Base-by-base conservation (phyloP, 495 filamentous ascomycete species). In the Penicillium waksmanii region DNA sequence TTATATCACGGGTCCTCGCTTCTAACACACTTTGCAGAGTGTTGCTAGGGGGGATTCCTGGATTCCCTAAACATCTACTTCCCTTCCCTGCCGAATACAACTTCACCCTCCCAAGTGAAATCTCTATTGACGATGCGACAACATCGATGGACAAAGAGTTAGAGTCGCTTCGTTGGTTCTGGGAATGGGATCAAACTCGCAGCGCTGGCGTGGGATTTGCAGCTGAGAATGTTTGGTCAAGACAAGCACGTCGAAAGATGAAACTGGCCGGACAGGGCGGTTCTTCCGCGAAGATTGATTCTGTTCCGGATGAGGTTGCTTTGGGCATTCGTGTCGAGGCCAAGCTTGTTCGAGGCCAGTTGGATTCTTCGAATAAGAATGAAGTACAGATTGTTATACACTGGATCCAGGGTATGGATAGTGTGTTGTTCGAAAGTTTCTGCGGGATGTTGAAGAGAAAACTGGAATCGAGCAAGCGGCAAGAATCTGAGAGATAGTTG, bases 401-500 rank as follows among this genome's bases (percentile, higher is more conserved):
- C 34, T 97, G 94, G 94, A 70, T 89, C 9, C 86, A 87, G 61
- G 94, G 94, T 6, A 76, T 73, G 8, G 91, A 98, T 54, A 74
- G 80, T 5, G 83, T 87, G 6, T 61, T 97, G 3, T 97, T 96
- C 72, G 92, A 96, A 74, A 96, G 93, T 66, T 89, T 98, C 59
- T 89, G 87, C 56, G 93, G 91, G 0, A 90, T 93, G 82, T 51
- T 96, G 53, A 86, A 85, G 63, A 69, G 84, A 55, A 81, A 82
- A 58, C n/a, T 82, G 3, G 70, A 76, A 42, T 65, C 43, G 9
- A 52, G 43, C 21, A 48, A 48, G 11, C 21, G 21, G 0, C 46
- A 48, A 15, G 23, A 31, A 13, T 5, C 46, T 27, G 46, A 48
- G 15, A 48, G 8, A 18, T 15, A 21, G 8, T 46, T 9, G 6